phyloP scores from a whole-genome alignment of 2,329 filamentous ascomycete genomes.

The Colletotrichum chlorophyti region DNA sequence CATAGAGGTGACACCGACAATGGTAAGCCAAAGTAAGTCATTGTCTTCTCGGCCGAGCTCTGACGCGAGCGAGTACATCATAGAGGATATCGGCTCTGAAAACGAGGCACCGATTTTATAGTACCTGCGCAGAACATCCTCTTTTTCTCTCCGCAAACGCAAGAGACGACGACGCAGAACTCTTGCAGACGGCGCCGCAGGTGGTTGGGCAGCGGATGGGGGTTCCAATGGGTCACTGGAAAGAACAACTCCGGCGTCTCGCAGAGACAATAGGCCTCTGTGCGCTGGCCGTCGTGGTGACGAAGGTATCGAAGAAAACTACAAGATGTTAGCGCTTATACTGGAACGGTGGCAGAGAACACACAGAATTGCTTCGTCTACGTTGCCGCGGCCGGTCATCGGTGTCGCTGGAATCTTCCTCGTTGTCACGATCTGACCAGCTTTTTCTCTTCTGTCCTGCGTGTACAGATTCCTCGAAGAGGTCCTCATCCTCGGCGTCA shows the following conservation, averaged over 20 bases:
- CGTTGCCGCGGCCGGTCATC: conserved; percentile 80
- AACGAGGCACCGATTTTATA: conserved; percentile 89
- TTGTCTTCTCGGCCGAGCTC: conserved; percentile 97
- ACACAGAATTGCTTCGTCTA: conserved; percentile 86
- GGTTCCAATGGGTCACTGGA: conserved; percentile 58
- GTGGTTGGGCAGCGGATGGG: conserved; percentile 64
- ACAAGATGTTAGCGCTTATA: conserved; percentile 29
- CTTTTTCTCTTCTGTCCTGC: conserved; percentile 79
- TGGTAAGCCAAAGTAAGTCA: conserved; percentile 91
- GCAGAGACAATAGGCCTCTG: conserved; percentile 64
- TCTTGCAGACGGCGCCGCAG: conserved; percentile 72
- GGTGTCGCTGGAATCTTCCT: conserved; percentile 75
- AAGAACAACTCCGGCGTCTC: conserved; percentile 51
- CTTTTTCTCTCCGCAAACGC: conserved; percentile 78
- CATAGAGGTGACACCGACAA: conserved; percentile 93
- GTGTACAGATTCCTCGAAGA: conserved; percentile 50
- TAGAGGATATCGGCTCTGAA: conserved; percentile 91
- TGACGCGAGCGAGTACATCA: conserved; percentile 93
- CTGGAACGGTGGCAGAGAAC: conserved; percentile 33
- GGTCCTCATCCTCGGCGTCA: conserved; percentile 48
- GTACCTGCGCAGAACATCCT: conserved; percentile 78
- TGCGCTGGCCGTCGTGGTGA: conserved; percentile 68
- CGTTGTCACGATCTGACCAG: conserved; percentile 70
- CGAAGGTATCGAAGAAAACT: conserved; percentile 71
- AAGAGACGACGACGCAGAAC: conserved; percentile 76